These are phyloP conservation scores for Asterionellopsis glacialis DNA, from an alignment of 108 stramenopile genomes.

Conservation along the genomic window DNA sequence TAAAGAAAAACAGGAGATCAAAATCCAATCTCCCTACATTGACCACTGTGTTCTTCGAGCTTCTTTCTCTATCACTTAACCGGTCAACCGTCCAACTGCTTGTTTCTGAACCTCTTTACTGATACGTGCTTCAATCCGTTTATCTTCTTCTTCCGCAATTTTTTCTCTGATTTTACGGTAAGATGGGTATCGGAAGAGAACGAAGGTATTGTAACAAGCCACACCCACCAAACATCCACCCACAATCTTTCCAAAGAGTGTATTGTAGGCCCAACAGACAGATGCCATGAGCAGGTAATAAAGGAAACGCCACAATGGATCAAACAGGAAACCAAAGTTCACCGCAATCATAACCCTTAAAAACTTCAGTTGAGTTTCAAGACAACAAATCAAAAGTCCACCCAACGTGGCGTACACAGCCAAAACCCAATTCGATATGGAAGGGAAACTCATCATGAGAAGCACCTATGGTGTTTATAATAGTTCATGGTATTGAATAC, in stretches of 20 bases:
- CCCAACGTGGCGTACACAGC: constrained; percentile 76
- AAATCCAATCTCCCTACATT: no score
- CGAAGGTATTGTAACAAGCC: constrained; percentile 73
- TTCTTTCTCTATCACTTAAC: no score
- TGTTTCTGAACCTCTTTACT: constrained; percentile 76
- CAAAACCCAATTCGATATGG: constrained; percentile 55
- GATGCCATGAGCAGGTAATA: constrained; percentile 74
- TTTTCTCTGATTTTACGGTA: constrained; percentile 79
- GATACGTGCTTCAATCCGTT: constrained; percentile 78
- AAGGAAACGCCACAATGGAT: constrained; percentile 58
- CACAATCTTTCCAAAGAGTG: constrained; percentile 49
- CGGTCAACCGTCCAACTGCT: constrained; percentile 44
- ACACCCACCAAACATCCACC: constrained; percentile 32
- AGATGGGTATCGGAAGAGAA: constrained; percentile 72
- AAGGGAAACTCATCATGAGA: constrained; percentile 41
- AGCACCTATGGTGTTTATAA: constrained; percentile 46
- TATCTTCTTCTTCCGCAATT: constrained; percentile 86
- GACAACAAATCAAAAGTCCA: constrained; percentile 73
- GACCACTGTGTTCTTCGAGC: no score
- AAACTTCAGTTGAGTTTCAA: constrained; percentile 88
- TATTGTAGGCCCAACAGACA: constrained; percentile 59
- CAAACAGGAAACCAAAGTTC: constrained; percentile 86
- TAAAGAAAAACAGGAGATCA: no score
- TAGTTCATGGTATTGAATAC: no score
- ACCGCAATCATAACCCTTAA: constrained; percentile 77